Percentiles rank a stretch among this genome's conserved stretches.
Conservation (phyloP, 163 green algal genomes). For the Picocystis sp. region DNA sequence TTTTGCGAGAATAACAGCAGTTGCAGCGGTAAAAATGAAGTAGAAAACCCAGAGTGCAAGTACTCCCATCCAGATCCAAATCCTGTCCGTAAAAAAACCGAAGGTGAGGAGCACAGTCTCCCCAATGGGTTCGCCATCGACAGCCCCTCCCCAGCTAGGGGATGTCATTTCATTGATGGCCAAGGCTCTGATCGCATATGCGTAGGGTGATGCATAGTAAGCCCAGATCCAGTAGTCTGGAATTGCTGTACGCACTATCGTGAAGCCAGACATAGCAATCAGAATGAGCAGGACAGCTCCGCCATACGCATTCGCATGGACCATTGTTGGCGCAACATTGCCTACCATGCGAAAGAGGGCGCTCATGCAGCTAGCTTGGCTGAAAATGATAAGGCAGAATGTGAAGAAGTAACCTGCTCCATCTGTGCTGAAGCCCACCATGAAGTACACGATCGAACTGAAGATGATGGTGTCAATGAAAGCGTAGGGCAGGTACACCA, state of each 20-base stretch:
- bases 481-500: conserved; percentile 4
- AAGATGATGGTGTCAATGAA: conserved; percentile 1
- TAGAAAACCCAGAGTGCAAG: no score
- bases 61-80: conserved; percentile 15
- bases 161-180: conserved; percentile 57
- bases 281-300: conserved; percentile 18
- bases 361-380: neutral
- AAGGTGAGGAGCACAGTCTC: conserved; percentile 26
- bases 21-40: no score
- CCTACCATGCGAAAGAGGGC: conserved; percentile 4
- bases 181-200: conserved; percentile 34
- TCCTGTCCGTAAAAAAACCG: conserved; percentile 30
- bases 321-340: conserved; percentile 13
- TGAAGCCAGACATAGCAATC: conserved; percentile 26
- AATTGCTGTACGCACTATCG: conserved; percentile 16
- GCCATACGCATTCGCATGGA: conserved; percentile 23
- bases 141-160: conserved; percentile 20
- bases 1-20: no score
- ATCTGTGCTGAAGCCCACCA: conserved; percentile 1
- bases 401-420: neutral
- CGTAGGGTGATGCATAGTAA: conserved; percentile 37
- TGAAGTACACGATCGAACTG: conserved; percentile 3
- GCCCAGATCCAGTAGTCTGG: conserved; percentile 39
- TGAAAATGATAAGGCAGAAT: neutral
- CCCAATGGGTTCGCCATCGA: conserved; percentile 19